Evolutionary conservation across 2,329 filamentous ascomycete genomes (phyloP).

Genomic region (Aspergillus floridensis): DNA sequence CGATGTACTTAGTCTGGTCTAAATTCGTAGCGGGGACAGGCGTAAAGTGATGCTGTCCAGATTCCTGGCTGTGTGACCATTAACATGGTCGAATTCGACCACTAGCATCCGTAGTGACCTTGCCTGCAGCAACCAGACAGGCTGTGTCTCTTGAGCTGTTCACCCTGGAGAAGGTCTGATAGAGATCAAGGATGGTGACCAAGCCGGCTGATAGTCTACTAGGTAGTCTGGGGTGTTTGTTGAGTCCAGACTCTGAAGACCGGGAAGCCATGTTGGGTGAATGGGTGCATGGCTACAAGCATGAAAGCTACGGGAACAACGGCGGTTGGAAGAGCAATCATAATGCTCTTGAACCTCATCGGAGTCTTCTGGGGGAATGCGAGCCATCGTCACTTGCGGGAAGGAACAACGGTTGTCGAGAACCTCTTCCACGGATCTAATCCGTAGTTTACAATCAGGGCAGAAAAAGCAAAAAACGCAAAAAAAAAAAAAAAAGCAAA

Average conservation of each 20-base stretch:
- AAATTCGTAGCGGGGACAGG: background rate
- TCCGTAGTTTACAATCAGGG: background rate
- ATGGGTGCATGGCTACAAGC: background rate
- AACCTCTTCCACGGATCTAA: background rate
- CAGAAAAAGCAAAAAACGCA: too few relatives aligned
- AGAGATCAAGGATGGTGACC: background rate
- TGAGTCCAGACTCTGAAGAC: background rate
- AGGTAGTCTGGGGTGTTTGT: background rate
- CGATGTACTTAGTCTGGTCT: background rate
- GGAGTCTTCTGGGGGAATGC: background rate
- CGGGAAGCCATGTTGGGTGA: background rate
- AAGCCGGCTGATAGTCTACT: background rate
- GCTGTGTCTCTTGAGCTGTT: constrained; percentile 1
- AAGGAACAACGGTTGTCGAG: background rate
- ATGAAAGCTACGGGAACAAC: background rate
- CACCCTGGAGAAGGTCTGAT: background rate
- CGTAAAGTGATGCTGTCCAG: background rate
- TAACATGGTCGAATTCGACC: background rate
- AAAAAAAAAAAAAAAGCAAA: too few relatives aligned
- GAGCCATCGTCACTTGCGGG: background rate
- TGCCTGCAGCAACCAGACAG: background rate
- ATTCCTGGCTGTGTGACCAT: background rate
- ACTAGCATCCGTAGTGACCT: background rate
- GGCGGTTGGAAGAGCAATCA: background rate
- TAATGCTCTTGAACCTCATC: background rate